These are phyloP conservation scores for Chaetomiaceae sp. DNA, from an alignment of 2,329 filamentous ascomycete species.

Conservation along the genomic window DNA sequence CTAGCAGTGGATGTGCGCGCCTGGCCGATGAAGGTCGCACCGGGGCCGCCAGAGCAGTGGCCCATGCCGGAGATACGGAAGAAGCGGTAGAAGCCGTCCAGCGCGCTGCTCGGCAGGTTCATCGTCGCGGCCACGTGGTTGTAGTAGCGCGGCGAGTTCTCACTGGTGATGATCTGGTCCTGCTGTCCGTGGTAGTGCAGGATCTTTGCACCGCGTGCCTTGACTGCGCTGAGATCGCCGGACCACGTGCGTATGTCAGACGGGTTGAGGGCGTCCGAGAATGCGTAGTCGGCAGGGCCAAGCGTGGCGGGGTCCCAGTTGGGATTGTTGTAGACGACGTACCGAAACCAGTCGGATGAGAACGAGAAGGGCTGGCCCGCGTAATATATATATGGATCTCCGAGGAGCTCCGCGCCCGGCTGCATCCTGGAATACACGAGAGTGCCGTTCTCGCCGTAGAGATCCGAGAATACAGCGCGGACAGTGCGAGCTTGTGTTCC, in stretches of 20 bases:
- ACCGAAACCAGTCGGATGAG: slow-evolving; percentile 44
- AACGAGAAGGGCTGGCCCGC: slow-evolving; percentile 39
- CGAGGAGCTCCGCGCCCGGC: slow-evolving; percentile 41
- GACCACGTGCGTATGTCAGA: slow-evolving; percentile 26
- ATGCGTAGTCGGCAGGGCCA: slow-evolving; percentile 34
- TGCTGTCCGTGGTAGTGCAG: slow-evolving; percentile 42
- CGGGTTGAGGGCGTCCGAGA: slow-evolving; percentile 21
- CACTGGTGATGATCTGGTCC: slow-evolving; percentile 31
- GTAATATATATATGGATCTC: slow-evolving; percentile 33
- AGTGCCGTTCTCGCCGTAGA: slow-evolving; percentile 38
- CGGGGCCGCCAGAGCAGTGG: slow-evolving; percentile 43
- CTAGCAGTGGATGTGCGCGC: slow-evolving; percentile 31
- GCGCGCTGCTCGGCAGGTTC: slow-evolving; percentile 28
- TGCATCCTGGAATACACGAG: slow-evolving; percentile 48
- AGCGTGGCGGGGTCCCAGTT: slow-evolving; percentile 38
- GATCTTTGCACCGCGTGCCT: slow-evolving; percentile 40
- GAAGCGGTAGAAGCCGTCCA: slow-evolving; percentile 44
- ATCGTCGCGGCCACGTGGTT: slow-evolving; percentile 41
- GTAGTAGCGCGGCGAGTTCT: slow-evolving; percentile 45
- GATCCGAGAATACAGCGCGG: slow-evolving; percentile 36
- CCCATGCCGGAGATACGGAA: slow-evolving; percentile 49
- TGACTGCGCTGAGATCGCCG: slow-evolving; percentile 34
- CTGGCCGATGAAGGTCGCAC: slow-evolving; percentile 19
- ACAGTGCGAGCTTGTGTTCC: slow-evolving; percentile 38
- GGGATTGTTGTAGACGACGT: slow-evolving; percentile 43